Evolutionary conservation across 192 early-diverging fungal species (phyloP).

Genomic region (Umbelopsis ramanniana): DNA sequence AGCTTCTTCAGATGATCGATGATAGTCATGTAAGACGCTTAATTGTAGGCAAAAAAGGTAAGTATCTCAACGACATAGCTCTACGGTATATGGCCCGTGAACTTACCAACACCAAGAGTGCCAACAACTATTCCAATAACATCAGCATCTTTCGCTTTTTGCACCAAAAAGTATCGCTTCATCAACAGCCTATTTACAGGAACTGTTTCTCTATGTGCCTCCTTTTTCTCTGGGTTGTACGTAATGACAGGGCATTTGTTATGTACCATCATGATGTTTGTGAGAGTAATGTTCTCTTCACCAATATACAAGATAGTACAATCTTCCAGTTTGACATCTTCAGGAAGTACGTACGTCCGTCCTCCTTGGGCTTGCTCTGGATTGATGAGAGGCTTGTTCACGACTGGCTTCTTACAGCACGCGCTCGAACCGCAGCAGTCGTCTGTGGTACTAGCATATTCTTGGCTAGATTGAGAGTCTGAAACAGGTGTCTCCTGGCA

Average conservation of each 20-base stretch:
- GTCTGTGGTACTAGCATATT: not conserved
- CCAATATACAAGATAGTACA: conserved; percentile 87
- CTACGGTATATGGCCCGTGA: not conserved
- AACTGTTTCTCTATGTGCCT: conserved; percentile 58
- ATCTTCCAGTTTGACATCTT: conserved; percentile 53
- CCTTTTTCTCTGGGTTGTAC: conserved; percentile 68
- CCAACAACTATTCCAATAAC: conserved; percentile 96
- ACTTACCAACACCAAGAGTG: conserved; percentile 89
- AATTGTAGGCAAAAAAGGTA: not conserved
- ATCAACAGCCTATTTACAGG: conserved; percentile 63
- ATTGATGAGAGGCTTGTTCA: not conserved
- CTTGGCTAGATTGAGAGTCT: not conserved
- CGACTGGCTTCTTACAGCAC: not conserved
- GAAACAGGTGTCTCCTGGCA: not conserved
- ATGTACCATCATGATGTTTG: conserved; percentile 87
- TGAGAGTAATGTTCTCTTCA: conserved; percentile 76
- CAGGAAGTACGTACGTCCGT: conserved; percentile 58
- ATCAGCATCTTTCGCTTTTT: conserved; percentile 90
- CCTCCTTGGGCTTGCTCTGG: conserved; percentile 40
- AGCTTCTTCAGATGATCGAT: conserved; percentile 80
- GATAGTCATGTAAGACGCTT: conserved; percentile 83
- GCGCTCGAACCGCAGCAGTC: not conserved
- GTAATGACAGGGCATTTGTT: conserved; percentile 59
- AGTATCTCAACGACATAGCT: not conserved
- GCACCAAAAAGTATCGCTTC: conserved; percentile 81